A percentile compares a stretch with the other conserved stretches of the same genome.
Evolutionary conservation across 345 rosid genomes (phyloP).

Genomic region (Rhodamnia argentea): DNA sequence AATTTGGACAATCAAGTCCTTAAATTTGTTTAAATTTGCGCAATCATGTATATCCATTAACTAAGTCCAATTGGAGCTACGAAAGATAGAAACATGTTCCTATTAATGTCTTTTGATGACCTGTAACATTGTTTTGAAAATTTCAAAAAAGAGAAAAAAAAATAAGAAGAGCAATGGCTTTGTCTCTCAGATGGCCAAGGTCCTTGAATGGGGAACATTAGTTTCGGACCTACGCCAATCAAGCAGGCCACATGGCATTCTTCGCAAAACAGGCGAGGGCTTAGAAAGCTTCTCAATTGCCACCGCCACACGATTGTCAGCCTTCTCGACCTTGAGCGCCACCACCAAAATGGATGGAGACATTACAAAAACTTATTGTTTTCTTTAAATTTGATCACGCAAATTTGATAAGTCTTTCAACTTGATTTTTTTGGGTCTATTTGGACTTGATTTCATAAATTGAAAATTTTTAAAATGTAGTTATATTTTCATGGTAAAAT

Average conservation of each 20-base stretch:
- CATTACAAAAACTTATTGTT: too few species aligned
- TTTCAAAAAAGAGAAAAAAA: neutral
- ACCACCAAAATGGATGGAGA: too few species aligned
- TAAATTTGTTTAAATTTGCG: neutral
- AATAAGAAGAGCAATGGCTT: neutral
- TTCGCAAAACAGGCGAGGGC: too few species aligned
- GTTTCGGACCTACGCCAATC: too few species aligned
- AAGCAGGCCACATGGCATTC: too few species aligned
- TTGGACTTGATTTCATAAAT: neutral
- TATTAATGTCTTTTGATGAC: neutral
- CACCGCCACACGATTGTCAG: too few species aligned
- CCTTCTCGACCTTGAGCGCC: too few species aligned
- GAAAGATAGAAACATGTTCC: neutral
- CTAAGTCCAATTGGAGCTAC: neutral
- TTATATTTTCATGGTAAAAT: neutral
- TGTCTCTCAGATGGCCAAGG: neutral
- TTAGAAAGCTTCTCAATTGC: too few species aligned
- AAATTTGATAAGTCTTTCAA: neutral
- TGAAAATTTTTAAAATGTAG: neutral
- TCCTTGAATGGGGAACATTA: too few species aligned
- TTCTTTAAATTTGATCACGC: too few species aligned
- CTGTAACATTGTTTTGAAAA: neutral
- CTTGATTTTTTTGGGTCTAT: rapidly evolving
- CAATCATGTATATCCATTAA: neutral
- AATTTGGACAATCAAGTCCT: neutral